Base-by-base conservation (phyloP, 2,329 filamentous ascomycete species). In the Ceratocystis cacaofunesta region DNA sequence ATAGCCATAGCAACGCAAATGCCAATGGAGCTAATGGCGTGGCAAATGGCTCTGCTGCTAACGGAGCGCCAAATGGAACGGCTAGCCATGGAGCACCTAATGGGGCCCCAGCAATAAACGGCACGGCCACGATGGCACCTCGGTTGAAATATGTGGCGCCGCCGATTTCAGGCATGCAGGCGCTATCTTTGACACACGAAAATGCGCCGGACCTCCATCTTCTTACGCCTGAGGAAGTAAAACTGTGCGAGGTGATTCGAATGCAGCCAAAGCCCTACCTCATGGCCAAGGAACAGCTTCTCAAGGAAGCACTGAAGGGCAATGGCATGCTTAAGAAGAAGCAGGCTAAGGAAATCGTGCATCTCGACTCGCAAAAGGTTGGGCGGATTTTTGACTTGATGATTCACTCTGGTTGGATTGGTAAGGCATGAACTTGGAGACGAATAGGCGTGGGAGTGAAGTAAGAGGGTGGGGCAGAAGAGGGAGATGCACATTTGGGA, bases 201-300 rank as follows among this genome's bases (percentile, higher is more conserved):
- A 88, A 85, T 44, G 85, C 89, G 0, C 82, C 88, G 0, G 94
- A 97, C 73, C 76, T 92, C 32, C 94, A 97, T 71, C 82, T 99
- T 0, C 78, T 99, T 55, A 90, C 88, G 0, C 81, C 85, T 0
- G 90, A 95, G 69, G 94, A 99, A 74, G 79, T 84, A 3, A 90
- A 95, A 71, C 78, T 99, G 0, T 99, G 94, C 77, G 89, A 89
- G 70, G 82, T 88, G 50, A 82, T 95, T 15, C 84, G 91, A 52
- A 77, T 99, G 63, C 88, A 94, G 74, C 94, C 94, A 0, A 99
- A 99, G 77, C 90, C 94, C 1, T 99, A 96, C 74, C 76, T 96
- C 4, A 90, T 90, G 72, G 90, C 97, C 75, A 99, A 99, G 75
- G 91, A 96, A 74, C 86, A 89, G 68, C 80, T 97, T n/a, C 76